phyloP scores from a whole-genome alignment of 2,329 filamentous ascomycete species.

The Zasmidium angulare region DNA sequence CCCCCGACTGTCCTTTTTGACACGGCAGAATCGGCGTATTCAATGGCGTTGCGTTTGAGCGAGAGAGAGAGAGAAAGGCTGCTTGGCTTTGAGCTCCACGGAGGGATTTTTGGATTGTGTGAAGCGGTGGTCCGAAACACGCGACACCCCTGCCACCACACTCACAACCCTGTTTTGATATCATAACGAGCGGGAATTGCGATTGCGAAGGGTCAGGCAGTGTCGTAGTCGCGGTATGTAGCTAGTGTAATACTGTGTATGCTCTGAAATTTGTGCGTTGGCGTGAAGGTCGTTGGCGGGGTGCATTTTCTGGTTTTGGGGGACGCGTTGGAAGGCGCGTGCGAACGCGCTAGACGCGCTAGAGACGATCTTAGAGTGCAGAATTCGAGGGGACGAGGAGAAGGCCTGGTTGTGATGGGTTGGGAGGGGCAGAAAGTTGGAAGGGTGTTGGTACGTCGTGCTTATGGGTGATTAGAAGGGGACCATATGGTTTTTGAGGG shows the following conservation, averaged over 20 bases:
- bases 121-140: not conserved
- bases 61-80: not conserved
- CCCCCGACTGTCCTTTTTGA: slow-evolving; percentile 7
- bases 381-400: not conserved
- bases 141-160: not conserved
- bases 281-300: not conserved
- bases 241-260: slow-evolving; percentile 2
- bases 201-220: not conserved
- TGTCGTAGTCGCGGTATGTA: slow-evolving; percentile 5
- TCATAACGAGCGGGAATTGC: not conserved
- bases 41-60: slow-evolving; percentile 1
- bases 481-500: not conserved
- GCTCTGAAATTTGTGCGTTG: not conserved
- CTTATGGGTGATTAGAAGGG: not conserved
- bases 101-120: not conserved
- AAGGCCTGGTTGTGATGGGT: not conserved
- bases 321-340: not conserved
- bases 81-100: not conserved
- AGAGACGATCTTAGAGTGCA: not conserved
- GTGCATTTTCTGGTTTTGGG: not conserved
- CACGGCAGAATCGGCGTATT: slow-evolving; percentile 1
- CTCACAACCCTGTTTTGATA: not conserved
- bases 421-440: not conserved
- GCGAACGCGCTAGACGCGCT: not conserved
- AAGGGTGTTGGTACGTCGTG: not conserved